Evolutionary conservation across 352 stramenopile genomes (phyloP).

Genomic region (Globisporangium nodosum): DNA sequence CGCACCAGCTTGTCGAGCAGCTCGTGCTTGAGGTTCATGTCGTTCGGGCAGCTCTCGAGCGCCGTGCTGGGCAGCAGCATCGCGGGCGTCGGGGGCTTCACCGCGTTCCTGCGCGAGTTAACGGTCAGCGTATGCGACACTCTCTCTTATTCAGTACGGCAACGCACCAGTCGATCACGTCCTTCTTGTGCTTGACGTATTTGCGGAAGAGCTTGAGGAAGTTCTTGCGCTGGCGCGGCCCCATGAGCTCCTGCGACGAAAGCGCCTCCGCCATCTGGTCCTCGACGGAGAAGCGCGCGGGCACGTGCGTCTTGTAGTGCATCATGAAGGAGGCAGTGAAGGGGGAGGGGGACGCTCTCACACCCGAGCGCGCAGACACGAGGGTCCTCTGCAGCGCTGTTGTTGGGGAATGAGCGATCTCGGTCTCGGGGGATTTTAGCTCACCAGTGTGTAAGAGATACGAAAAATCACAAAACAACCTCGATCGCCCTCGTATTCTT

Average conservation of each 20-base stretch:
- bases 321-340: conserved; percentile 21
- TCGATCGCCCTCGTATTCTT: too few species aligned
- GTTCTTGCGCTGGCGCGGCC: conserved; percentile 72
- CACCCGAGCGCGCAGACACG: too few species aligned
- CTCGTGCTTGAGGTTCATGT: conserved; percentile 90
- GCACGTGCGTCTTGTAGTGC: conserved; percentile 87
- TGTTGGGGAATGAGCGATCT: too few species aligned
- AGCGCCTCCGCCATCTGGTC: conserved; percentile 87
- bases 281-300: conserved; percentile 78
- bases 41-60: conserved; percentile 85
- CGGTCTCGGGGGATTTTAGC: too few species aligned
- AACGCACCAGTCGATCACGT: conserved; percentile 71
- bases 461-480: too few species aligned
- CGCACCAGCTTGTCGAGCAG: conserved; percentile 93
- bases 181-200: conserved; percentile 81
- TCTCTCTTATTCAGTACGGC: neutral
- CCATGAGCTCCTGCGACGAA: conserved; percentile 75
- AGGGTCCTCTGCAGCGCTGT: conserved; percentile 1
- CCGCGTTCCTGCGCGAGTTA: conserved; percentile 48
- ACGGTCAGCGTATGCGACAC: neutral
- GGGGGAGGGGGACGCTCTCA: neutral
- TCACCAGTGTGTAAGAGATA: too few species aligned
- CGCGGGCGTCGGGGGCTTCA: conserved; percentile 65
- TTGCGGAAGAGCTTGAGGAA: conserved; percentile 89
- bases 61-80: conserved; percentile 72